These are phyloP conservation scores for Fusarium sp. DNA, from an alignment of 2,329 filamentous ascomycete species.

Conservation along the genomic window DNA sequence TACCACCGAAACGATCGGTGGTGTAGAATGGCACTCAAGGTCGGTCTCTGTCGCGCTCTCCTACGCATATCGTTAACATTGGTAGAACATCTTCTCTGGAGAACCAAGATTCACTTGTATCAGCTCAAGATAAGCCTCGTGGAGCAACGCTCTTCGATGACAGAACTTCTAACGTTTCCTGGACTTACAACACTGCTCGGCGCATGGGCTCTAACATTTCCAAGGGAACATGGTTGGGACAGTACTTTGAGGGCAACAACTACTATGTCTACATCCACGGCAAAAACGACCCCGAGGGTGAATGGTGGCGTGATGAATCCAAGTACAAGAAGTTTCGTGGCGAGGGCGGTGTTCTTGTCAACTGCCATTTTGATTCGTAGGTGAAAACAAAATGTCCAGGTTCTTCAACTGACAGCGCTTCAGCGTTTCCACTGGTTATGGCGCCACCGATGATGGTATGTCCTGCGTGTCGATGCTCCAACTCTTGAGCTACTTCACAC, in stretches of 20 bases:
- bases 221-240: constrained; percentile 51
- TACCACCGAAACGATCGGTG: constrained; percentile 51
- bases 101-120: background rate
- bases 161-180: constrained; percentile 79
- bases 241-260: constrained; percentile 94
- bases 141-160: constrained; percentile 80
- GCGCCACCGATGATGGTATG: constrained; percentile 93
- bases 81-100: constrained; percentile 7
- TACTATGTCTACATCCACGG: constrained; percentile 92
- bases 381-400: constrained; percentile 30
- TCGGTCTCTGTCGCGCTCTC: constrained; percentile 9
- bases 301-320: constrained; percentile 72
- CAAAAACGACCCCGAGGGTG: constrained; percentile 73
- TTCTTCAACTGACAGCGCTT: constrained; percentile 23
- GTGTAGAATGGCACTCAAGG: constrained; percentile 42
- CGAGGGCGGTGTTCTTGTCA: constrained; percentile 85
- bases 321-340: constrained; percentile 59
- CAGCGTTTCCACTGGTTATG: constrained; percentile 89
- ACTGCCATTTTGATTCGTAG: constrained; percentile 87
- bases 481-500: constrained; percentile 86
- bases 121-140: constrained; percentile 12
- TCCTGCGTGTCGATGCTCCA: constrained; percentile 89
- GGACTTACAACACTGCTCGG: constrained; percentile 46
- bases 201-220: constrained; percentile 30
- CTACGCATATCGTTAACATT: background rate